Base-by-base conservation (phyloP, 202 grass and related monocot genomes). In the Carex sylvatica region DNA sequence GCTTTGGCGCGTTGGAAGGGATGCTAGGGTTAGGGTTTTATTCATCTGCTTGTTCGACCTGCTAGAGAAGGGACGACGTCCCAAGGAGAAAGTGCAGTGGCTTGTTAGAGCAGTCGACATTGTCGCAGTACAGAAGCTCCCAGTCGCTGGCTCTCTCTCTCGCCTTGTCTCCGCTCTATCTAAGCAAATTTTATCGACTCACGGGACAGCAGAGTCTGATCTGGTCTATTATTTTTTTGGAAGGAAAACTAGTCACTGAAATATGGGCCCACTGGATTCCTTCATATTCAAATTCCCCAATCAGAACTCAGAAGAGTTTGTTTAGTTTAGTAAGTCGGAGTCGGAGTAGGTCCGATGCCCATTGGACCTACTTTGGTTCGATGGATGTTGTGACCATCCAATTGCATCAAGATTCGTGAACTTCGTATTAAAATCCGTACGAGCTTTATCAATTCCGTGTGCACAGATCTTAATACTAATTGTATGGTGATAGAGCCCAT, bases 61-160 rank as follows among this genome's bases (percentile, higher is more conserved):
- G n/a, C 13, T 51, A 15, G 64, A 66, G 33, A 68, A 61, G 0
- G 84, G 78, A 33, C 62, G 52, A 53, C 58, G 51, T 12, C 28
- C 69, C 13, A 86, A 60, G 53, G 84, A 80, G 80, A 89, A 38
- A 22, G 80, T 4, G 83, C 60, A 15, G 80, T 59, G 81, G 64
- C 67, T 70, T 15, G 74, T 68, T 47, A 82, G 52, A 22, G 88
- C 84, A 55, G 84, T 40, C 72, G 75, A 60, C 84, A 85, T 84
- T 84, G 61, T 80, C 64, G 75, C 61, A n/a, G 58, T 38, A 85
- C 35, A 22, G 42, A 11, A 71, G 73, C 84, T 79, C 70, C 31
- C 46, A 12, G 46, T 13, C 46, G 46, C 46, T 49, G 46, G 2
- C 31, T 31, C 46, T 65, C 54, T 36, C 71, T 36, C 83, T 10